These are phyloP conservation scores for Secale cereale DNA, from an alignment of 176 grass and related monocot genomes.

Conservation along the genomic window DNA sequence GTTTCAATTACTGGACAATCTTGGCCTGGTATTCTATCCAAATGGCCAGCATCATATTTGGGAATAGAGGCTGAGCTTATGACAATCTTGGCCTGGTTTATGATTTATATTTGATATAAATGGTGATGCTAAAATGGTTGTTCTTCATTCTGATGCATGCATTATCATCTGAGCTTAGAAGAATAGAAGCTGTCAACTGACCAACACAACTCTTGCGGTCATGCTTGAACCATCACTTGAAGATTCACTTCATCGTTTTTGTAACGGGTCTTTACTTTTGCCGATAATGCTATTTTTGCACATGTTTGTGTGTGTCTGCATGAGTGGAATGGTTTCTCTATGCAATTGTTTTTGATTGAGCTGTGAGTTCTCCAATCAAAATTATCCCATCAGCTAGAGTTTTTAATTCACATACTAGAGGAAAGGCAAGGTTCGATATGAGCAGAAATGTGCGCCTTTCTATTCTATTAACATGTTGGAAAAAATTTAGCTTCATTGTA, in stretches of 20 bases:
- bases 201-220: not conserved
- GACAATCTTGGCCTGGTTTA: too few species aligned
- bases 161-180: not conserved
- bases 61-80: not conserved
- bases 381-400: not conserved
- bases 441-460: not conserved
- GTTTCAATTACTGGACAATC: not conserved
- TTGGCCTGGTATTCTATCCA: not conserved
- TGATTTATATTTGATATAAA: not conserved
- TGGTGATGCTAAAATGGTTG: not conserved
- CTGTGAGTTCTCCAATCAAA: not conserved
- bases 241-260: not conserved
- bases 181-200: not conserved
- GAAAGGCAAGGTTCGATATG: not conserved
- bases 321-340: not conserved
- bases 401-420: not conserved
- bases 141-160: slow-evolving; percentile 1
- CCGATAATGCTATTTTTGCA: not conserved
- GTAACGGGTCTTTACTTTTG: not conserved
- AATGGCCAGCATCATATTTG: slow-evolving; percentile 1
- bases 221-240: slow-evolving; percentile 11
- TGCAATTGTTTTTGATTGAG: slow-evolving; percentile 3
- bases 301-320: not conserved
- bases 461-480: slow-evolving; percentile 9
- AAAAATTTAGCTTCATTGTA: not conserved